phyloP scores from a whole-genome alignment of 192 early-diverging fungal genomes.

The Dissophora globulifera region DNA sequence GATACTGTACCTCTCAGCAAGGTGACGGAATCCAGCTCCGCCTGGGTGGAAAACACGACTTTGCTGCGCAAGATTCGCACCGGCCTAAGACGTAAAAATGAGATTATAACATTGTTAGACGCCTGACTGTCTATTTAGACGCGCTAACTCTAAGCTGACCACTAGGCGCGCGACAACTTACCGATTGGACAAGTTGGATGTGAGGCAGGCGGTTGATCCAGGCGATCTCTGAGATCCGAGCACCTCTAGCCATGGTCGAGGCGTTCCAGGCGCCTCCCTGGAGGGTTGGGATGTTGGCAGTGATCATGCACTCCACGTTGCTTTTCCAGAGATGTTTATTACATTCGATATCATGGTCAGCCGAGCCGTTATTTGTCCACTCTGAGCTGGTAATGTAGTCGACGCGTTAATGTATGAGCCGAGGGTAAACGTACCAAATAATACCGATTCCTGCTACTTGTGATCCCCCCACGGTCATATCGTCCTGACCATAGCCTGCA shows the following conservation, averaged over 20 bases:
- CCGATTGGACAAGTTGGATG: slow-evolving; percentile 68
- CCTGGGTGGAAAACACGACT: slow-evolving; percentile 71
- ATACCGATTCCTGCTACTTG: slow-evolving; percentile 71
- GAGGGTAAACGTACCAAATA: slow-evolving; percentile 58
- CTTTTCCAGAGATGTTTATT: no score
- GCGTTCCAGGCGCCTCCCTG: slow-evolving; percentile 72
- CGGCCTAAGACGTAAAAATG: slow-evolving; percentile 53
- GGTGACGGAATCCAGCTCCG: slow-evolving; percentile 67
- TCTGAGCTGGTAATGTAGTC: no score
- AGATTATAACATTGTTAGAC: neutral
- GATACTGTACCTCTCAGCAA: slow-evolving; percentile 55
- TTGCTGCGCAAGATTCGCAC: slow-evolving; percentile 73
- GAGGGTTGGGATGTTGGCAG: slow-evolving; percentile 69
- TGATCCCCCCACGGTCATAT: slow-evolving; percentile 73
- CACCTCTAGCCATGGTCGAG: slow-evolving; percentile 60
- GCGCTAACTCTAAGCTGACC: no score
- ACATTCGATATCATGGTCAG: no score
- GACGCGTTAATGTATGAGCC: neutral
- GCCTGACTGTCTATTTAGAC: no score
- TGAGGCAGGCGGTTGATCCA: slow-evolving; percentile 66
- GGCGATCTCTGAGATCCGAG: slow-evolving; percentile 63
- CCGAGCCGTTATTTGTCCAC: no score
- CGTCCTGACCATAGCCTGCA: slow-evolving; percentile 67
- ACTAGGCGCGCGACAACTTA: no score
- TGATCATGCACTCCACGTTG: slow-evolving; percentile 66